Conservation (phyloP, 345 rosid genomes). For the Populus alba region DNA sequence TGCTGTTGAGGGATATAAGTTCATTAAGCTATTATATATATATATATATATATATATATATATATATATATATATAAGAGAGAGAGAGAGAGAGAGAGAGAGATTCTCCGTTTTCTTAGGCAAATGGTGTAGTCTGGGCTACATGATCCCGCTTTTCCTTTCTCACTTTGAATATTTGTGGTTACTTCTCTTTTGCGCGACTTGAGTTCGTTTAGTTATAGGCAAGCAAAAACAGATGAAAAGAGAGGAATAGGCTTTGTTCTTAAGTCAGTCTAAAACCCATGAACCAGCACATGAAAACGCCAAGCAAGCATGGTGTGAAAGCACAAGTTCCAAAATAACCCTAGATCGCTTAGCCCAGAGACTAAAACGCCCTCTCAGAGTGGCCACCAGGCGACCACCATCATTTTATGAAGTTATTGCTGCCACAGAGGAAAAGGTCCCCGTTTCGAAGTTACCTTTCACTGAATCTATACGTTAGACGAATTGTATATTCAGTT, state of each 20-base stretch:
- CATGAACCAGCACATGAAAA: neutral
- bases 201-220: constrained; percentile 16
- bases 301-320: neutral
- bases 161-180: neutral
- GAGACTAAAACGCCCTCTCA: neutral
- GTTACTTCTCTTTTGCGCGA: constrained; percentile 38
- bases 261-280: constrained; percentile 10
- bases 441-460: neutral
- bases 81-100: neutral
- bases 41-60: too few species aligned
- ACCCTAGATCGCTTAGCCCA: neutral
- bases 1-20: neutral
- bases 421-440: neutral
- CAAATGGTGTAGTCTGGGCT: constrained; percentile 21
- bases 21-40: neutral
- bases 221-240: constrained; percentile 19
- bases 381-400: too few species aligned
- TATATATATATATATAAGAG: too few species aligned
- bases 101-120: constrained; percentile 20
- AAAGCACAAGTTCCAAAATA: neutral
- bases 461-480: neutral
- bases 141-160: constrained; percentile 22
- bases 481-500: neutral
- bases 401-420: neutral
- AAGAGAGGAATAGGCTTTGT: constrained; percentile 21